A percentile compares a stretch with the other conserved stretches of the same genome.
Evolutionary conservation across 352 stramenopile genomes (phyloP).

Genomic region (Plasmopara muralis): DNA sequence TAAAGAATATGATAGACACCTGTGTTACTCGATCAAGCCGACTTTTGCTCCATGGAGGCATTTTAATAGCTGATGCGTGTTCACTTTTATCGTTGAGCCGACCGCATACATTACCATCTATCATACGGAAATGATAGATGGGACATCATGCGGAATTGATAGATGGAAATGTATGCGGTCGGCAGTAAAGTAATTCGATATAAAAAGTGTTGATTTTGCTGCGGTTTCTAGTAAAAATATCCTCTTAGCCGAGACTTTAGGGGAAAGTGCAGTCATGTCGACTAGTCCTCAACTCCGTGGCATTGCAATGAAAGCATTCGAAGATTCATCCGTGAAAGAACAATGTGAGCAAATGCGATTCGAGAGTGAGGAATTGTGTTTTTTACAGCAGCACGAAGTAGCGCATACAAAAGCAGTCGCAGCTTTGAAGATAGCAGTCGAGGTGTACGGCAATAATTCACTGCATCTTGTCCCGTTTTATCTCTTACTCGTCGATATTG

Average conservation of each 20-base stretch:
- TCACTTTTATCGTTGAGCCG: background rate
- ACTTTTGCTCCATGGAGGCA: slow-evolving; percentile 6
- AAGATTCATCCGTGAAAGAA: slow-evolving; percentile 9
- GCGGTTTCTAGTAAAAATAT: background rate
- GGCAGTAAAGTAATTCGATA: background rate
- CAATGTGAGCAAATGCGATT: slow-evolving; percentile 45
- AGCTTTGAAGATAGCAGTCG: slow-evolving; percentile 42
- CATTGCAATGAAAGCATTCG: slow-evolving; percentile 1
- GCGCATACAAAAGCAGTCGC: slow-evolving; percentile 38
- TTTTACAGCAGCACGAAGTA: slow-evolving; percentile 33
- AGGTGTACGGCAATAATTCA: slow-evolving; percentile 44
- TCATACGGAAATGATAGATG: background rate
- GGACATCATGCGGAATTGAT: background rate
- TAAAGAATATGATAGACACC: slow-evolving; percentile 13
- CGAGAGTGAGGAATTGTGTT: slow-evolving; percentile 58
- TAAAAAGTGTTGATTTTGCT: background rate
- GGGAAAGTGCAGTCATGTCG: slow-evolving; percentile 1
- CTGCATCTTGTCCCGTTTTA: slow-evolving; percentile 59
- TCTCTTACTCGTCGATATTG: slow-evolving; percentile 56
- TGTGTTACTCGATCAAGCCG: slow-evolving; percentile 5
- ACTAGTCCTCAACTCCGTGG: slow-evolving; percentile 18
- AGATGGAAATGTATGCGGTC: background rate
- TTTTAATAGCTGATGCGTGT: background rate
- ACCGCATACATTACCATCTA: background rate
- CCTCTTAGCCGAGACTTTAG: slow-evolving; percentile 10